Percentiles rank a stretch among this genome's conserved stretches.
Evolutionary conservation across 2,329 filamentous ascomycete genomes (phyloP).

Genomic region (Akanthomyces uredinophilus): DNA sequence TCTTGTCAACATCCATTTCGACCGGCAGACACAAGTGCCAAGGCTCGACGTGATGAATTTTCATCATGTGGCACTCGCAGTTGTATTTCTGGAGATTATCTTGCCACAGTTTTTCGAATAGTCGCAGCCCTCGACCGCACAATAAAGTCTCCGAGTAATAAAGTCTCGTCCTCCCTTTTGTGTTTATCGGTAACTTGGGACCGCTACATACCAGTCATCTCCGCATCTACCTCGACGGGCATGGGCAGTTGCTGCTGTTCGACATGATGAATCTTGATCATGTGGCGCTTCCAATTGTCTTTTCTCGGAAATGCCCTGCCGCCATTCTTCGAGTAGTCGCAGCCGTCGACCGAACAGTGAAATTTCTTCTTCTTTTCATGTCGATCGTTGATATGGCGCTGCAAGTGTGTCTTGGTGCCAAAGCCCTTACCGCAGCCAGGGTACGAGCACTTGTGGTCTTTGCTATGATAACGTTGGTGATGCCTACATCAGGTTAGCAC

Average conservation of each 20-base stretch:
- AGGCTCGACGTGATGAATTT: constrained; percentile 48
- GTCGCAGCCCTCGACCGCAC: constrained; percentile 47
- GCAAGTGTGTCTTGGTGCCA: constrained; percentile 57
- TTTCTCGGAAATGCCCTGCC: constrained; percentile 57
- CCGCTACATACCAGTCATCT: background rate
- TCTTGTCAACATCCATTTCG: constrained; percentile 31
- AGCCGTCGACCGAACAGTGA: constrained; percentile 50
- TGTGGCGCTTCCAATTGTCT: constrained; percentile 59
- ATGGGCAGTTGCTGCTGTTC: constrained; percentile 36
- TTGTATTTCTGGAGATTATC: constrained; percentile 56
- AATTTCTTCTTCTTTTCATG: constrained; percentile 56
- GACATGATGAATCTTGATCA: constrained; percentile 53
- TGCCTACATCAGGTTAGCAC: constrained; percentile 37
- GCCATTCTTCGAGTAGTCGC: constrained; percentile 51
- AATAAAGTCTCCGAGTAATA: constrained; percentile 56
- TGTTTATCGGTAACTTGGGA: constrained; percentile 50
- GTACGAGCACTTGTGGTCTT: constrained; percentile 53
- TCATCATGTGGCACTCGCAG: constrained; percentile 58
- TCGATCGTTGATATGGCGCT: constrained; percentile 58
- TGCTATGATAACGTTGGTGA: constrained; percentile 56
- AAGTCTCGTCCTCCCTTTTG: constrained; percentile 52
- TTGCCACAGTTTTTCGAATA: constrained; percentile 54
- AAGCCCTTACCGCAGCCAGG: constrained; percentile 50
- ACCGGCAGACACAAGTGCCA: constrained; percentile 36
- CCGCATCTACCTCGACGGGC: constrained; percentile 36